Evolutionary conservation across 2,329 filamentous ascomycete genomes (phyloP).

Genomic region (Scedosporium minutisporum): DNA sequence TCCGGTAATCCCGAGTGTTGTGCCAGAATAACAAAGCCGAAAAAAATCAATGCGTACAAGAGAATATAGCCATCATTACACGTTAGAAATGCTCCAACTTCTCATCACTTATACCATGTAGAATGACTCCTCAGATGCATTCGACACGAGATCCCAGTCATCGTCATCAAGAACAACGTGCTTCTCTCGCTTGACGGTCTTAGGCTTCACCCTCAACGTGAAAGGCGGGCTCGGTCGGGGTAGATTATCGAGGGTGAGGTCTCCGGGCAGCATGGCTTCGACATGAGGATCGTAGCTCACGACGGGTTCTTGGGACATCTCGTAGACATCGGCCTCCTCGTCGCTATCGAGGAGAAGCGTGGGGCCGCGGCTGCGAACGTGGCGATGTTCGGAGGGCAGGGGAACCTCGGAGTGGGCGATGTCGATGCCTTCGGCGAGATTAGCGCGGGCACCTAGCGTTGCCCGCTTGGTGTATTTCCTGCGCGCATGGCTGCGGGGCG

Average conservation of each 20-base stretch:
- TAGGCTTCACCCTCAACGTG: not conserved
- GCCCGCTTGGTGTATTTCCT: not conserved
- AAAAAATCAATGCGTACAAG: conserved; percentile 1
- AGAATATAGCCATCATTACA: conserved; percentile 1
- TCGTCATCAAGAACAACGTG: not conserved
- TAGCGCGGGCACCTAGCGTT: not conserved
- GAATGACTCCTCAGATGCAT: conserved; percentile 5
- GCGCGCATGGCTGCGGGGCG: not conserved
- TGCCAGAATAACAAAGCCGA: not conserved
- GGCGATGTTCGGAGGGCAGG: not conserved
- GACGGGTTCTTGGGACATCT: not conserved
- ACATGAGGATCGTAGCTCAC: conserved; percentile 2
- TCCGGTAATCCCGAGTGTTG: not conserved
- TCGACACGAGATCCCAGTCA: conserved; percentile 6
- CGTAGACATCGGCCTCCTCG: not conserved
- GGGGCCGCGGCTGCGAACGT: not conserved
- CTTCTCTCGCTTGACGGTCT: not conserved
- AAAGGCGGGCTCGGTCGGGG: conserved; percentile 1
- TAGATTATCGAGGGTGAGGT: conserved; percentile 2
- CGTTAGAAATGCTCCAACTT: not conserved
- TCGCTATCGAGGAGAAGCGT: not conserved
- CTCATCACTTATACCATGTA: conserved; percentile 3
- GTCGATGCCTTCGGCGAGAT: not conserved
- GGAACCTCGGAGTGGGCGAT: not conserved
- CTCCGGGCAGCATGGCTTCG: not conserved